Evolutionary conservation across 1,284 basidiomycete genomes (phyloP), one percentile per base, ranked within the genome.

Genomic region (Ustilago crameri): DNA sequence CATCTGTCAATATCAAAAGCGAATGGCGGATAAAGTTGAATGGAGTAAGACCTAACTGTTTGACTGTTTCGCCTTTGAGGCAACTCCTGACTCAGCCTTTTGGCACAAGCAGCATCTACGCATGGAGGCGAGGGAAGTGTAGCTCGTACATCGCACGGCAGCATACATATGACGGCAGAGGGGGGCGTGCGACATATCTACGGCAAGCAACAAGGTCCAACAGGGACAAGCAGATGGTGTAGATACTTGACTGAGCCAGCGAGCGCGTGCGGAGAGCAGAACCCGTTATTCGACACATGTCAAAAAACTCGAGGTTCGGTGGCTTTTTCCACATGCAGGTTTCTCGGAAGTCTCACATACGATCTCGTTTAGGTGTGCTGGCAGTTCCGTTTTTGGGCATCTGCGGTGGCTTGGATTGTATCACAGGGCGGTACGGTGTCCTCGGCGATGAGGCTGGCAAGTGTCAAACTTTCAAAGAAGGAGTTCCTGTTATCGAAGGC

Each of bases 211-310:
- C 30, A 30, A 30, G 30, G 30, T 12, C 12, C 30, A 30, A 30
- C 7, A 30, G 5, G 30, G 5, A 30, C n/a, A 30, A 12, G 30
- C 12, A 30, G 30, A 30, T 7, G 30, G 34, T n/a, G 55, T 65
- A 66, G 63, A 66, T 66, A 45, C 55, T 54, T 51, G 56, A 47
- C 18, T 35, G 56, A 58, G 51, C 32, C 23, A 30, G 40, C 24
- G 40, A 27, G 37, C 20, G 20, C n/a, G 24, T 34, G 17, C 17
- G 18, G 32, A 17, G 20, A 35, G 22, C 26, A 22, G n/a, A 37
- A 30, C 52, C 63, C 63, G 63, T 51, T 66, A 56, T 48, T 66
- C 56, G 63, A 66, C 63, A 66, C 63, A 66, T 66, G 63, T 66
- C 63, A 66, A 50, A 65, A 65, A 65, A 32, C 0, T 22, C n/a